Evolutionary conservation across 129 eudicot species (phyloP).

Genomic region (Pittosporum tobira): DNA sequence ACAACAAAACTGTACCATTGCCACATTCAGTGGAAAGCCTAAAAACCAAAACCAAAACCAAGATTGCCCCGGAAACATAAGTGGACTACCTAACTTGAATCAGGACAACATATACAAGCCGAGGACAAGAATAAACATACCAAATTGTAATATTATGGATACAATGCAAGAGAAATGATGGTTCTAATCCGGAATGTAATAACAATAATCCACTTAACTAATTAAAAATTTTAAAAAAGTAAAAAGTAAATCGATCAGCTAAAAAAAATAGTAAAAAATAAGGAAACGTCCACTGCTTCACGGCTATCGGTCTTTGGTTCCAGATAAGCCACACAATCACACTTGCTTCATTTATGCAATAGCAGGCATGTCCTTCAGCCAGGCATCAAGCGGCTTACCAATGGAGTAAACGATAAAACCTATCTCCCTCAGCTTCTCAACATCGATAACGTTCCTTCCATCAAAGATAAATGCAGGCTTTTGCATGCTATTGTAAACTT

Average conservation of each 20-base stretch:
- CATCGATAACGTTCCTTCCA: conserved; percentile 65
- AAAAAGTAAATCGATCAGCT: conserved; percentile 17
- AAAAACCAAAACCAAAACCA: background rate
- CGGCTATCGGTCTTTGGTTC: conserved; percentile 14
- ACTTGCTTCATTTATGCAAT: conserved; percentile 30
- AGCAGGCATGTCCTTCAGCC: conserved; percentile 93
- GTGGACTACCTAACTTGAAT: background rate
- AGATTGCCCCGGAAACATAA: background rate
- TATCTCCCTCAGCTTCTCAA: conserved; percentile 57
- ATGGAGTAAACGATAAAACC: conserved; percentile 90
- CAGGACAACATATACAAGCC: background rate
- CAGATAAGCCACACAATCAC: background rate
- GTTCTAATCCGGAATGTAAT: conserved; percentile 1
- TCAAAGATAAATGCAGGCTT: conserved; percentile 82
- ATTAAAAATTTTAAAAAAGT: too few relatives aligned
- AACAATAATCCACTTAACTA: conserved; percentile 4
- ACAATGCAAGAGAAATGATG: conserved; percentile 26
- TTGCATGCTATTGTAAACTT: conserved; percentile 77
- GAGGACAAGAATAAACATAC: background rate
- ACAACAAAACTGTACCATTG: too few relatives aligned
- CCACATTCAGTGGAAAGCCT: background rate
- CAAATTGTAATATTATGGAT: conserved; percentile 21
- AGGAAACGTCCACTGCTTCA: conserved; percentile 6
- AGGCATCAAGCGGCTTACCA: conserved; percentile 85
- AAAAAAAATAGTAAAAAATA: conserved; percentile 37